These are phyloP conservation scores for Cystobasidiaceae sp. DNA, from an alignment of 1,284 basidiomycete genomes.

Conservation along the genomic window DNA sequence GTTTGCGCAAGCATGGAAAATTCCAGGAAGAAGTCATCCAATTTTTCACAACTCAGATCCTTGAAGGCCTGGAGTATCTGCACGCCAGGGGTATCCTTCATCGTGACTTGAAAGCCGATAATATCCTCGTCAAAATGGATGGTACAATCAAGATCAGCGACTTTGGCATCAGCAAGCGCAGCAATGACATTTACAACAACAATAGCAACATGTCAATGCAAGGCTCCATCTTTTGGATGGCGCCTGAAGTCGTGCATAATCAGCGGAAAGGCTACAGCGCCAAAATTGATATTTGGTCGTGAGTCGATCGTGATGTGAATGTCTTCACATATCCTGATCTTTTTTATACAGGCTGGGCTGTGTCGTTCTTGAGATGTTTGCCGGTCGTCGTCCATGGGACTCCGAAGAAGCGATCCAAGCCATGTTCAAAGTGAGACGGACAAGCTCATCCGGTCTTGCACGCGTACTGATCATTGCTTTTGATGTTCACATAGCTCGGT, in stretches of 20 bases:
- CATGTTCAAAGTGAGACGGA: constrained; percentile 67
- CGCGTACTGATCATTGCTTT: constrained; percentile 6
- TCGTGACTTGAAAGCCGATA: constrained; percentile 97
- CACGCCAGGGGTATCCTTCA: constrained; percentile 89
- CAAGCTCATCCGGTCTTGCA: no score
- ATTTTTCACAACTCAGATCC: constrained; percentile 87
- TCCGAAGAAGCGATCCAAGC: constrained; percentile 84
- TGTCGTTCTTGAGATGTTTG: constrained; percentile 97
- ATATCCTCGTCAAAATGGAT: constrained; percentile 88
- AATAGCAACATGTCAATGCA: constrained; percentile 73
- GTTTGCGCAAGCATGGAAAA: constrained; percentile 76
- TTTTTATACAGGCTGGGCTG: constrained; percentile 83
- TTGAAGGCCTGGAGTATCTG: constrained; percentile 86
- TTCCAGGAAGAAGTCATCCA: constrained; percentile 89
- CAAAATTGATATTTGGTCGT: constrained; percentile 90
- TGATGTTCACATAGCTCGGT: constrained; percentile 58
- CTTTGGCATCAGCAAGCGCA: constrained; percentile 92
- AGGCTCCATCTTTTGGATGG: constrained; percentile 99
- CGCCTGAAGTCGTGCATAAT: constrained; percentile 86
- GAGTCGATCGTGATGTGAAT: background rate
- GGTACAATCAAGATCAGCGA: constrained; percentile 98
- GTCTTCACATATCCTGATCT: no score
- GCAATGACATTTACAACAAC: constrained; percentile 70
- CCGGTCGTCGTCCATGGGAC: constrained; percentile 86
- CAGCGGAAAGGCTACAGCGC: constrained; percentile 77